A percentile compares a stretch with the other conserved stretches of the same genome.
These are phyloP conservation scores for Tylopilus rubrobrunneus DNA, from an alignment of 768 basidiomycete species.

Conservation along the genomic window DNA sequence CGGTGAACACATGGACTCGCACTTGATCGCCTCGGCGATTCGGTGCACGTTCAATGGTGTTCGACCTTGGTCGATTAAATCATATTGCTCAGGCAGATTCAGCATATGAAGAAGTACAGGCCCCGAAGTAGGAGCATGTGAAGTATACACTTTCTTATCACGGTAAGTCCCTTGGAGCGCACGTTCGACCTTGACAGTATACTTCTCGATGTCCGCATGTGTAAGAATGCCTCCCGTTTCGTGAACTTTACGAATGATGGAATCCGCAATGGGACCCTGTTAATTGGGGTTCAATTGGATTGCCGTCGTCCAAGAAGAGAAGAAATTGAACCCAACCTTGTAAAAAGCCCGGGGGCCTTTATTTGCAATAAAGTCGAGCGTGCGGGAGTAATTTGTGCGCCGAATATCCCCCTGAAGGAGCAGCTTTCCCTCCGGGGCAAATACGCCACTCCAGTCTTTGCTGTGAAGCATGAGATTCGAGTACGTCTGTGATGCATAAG, in stretches of 20 bases:
- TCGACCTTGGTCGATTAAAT: constrained; percentile 44
- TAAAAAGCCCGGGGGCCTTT: constrained; percentile 85
- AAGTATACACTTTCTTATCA: constrained; percentile 77
- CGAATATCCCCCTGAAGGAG: constrained; percentile 75
- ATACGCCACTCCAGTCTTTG: constrained; percentile 78
- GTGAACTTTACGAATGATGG: constrained; percentile 66
- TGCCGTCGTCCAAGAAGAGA: constrained; percentile 5
- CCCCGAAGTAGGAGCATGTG: constrained; percentile 82
- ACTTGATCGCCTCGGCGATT: constrained; percentile 82
- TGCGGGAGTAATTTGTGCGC: constrained; percentile 72
- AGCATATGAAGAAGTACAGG: constrained; percentile 89
- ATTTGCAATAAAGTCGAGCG: constrained; percentile 67
- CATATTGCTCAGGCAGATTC: constrained; percentile 83
- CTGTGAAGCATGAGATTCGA: constrained; percentile 56
- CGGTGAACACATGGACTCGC: constrained; percentile 36
- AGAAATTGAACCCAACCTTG: constrained; percentile 40
- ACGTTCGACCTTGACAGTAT: constrained; percentile 61
- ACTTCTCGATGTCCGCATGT: constrained; percentile 67
- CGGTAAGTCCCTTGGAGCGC: constrained; percentile 79
- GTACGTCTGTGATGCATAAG: constrained; percentile 34
- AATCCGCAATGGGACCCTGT: constrained; percentile 78
- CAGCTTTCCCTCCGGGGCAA: constrained; percentile 72
- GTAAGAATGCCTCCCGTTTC: constrained; percentile 78
- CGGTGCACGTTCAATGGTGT: constrained; percentile 73
- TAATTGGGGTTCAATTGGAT: constrained; percentile 13